Conservation (phyloP, 306 rosid species). For the Delonix regia region DNA sequence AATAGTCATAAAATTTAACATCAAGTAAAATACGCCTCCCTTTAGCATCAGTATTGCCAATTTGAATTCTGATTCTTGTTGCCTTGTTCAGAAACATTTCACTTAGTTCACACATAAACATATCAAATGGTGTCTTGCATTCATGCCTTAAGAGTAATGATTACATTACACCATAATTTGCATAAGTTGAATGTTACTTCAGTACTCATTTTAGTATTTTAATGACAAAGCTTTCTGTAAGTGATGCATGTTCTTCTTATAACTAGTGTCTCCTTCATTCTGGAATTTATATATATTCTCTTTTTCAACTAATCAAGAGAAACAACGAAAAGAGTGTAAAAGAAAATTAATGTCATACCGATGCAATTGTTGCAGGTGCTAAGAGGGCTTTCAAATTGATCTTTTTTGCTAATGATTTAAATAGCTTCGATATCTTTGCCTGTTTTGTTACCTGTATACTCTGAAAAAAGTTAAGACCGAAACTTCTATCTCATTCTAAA, state of each 20-base stretch:
- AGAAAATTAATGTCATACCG: conserved; percentile 33
- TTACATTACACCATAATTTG: not conserved
- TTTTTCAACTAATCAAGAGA: not conserved
- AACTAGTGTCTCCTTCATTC: not conserved
- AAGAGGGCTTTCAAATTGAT: conserved; percentile 38
- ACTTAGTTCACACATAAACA: not conserved
- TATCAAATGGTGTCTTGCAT: not conserved
- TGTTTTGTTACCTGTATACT: conserved; percentile 28
- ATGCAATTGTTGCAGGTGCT: conserved; percentile 40
- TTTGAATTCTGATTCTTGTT: not conserved
- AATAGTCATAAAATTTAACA: not conserved
- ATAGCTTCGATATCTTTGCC: not conserved
- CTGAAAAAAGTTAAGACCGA: not conserved
- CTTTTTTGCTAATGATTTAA: conserved; percentile 7
- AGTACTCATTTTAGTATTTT: not conserved
- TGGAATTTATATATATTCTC: not conserved
- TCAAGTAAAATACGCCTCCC: not conserved
- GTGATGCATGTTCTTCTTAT: not conserved
- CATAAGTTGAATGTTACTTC: not conserved
- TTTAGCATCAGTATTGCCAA: not conserved
- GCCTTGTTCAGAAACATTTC: not conserved
- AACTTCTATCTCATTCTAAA: not conserved
- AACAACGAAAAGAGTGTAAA: not conserved
- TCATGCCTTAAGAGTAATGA: not conserved
- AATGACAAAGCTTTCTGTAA: not conserved